Percentiles rank a stretch among this genome's conserved stretches.
Conservation (phyloP, 129 eudicot genomes). For the Flaveria bidentis region DNA sequence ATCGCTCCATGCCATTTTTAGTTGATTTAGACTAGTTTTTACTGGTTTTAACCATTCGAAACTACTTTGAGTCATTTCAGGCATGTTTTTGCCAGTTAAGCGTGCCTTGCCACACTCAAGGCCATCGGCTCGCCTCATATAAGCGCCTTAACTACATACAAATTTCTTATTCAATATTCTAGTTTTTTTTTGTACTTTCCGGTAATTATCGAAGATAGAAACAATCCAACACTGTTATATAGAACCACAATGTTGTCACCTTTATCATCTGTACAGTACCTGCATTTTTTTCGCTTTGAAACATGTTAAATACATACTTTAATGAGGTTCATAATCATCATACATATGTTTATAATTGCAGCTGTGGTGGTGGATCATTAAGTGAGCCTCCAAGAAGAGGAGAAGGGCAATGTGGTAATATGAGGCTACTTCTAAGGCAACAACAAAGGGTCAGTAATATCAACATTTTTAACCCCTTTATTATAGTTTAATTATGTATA, state of each 20-base stretch:
- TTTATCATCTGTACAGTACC: not conserved
- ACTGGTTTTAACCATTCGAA: too few relatives aligned
- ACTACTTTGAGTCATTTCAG: too few relatives aligned
- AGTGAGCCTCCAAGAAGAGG: slow-evolving; percentile 66
- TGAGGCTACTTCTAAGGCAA: slow-evolving; percentile 80
- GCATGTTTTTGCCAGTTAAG: too few relatives aligned
- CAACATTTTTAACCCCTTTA: not conserved
- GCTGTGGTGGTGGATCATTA: slow-evolving; percentile 69
- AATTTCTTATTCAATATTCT: too few relatives aligned
- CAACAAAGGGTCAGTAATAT: slow-evolving; percentile 58
- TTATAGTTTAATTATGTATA: not conserved
- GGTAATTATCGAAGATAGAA: not conserved
- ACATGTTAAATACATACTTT: not conserved
- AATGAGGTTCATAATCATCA: not conserved
- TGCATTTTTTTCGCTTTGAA: not conserved
- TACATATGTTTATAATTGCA: slow-evolving; percentile 26
- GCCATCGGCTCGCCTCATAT: too few relatives aligned
- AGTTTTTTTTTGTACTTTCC: too few relatives aligned
- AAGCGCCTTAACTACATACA: too few relatives aligned
- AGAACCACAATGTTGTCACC: not conserved
- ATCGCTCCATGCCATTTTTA: too few relatives aligned
- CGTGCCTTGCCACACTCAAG: too few relatives aligned
- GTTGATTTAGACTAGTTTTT: too few relatives aligned
- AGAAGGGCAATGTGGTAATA: slow-evolving; percentile 84
- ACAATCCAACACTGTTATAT: not conserved